Evolutionary conservation across 225 moss, liverwort and hornwort species (phyloP), one percentile per base, ranked within the genome.

Genomic region (Sphagnum tenellum): DNA sequence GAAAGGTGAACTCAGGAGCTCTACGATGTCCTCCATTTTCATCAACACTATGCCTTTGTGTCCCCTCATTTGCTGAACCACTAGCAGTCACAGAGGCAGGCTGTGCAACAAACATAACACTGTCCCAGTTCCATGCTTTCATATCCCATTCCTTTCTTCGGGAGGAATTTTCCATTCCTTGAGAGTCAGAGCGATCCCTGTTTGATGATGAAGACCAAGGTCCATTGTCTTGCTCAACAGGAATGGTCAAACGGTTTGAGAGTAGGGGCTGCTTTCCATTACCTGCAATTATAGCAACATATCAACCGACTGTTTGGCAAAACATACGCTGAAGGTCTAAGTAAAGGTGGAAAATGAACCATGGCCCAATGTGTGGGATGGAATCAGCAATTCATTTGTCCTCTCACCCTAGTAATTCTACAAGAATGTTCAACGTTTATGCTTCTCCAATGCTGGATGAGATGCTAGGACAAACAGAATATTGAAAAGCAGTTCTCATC

Each of bases 101-200:
- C 57, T 87, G 82, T 14, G 96, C 87, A 49, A 80, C 72, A 49
- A 92, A 87, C n/a, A 80, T 53, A 57, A 50, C 69, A 55, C 85
- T 78, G 56, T 98, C 80, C 74, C 85, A 92, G 7, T 92, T 86
- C 96, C 96, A 96, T 2, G 76, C 69, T 67, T 77, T 75, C 5
- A 73, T 62, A 49, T 83, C 82, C 96, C 96, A 98, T 2, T 90
- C 88, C 63, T 66, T 70, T 66, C 82, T 76, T 8, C 70, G 72
- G n/a, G 81, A 61, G 7, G 13, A 47, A 8, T 67, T 72, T 45
- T 56, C 75, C 47, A 69, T 77, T 14, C 48, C 65, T 4, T 60
- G 60, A 64, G 58, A 63, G 8, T 3, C 69, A 70, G 67, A 70
- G 44, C 50, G 66, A 49, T 70, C 69, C 88, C 77, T 66, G 63